Conservation (phyloP, 148 eudicot genomes). For the Persicaria tinctoria region DNA sequence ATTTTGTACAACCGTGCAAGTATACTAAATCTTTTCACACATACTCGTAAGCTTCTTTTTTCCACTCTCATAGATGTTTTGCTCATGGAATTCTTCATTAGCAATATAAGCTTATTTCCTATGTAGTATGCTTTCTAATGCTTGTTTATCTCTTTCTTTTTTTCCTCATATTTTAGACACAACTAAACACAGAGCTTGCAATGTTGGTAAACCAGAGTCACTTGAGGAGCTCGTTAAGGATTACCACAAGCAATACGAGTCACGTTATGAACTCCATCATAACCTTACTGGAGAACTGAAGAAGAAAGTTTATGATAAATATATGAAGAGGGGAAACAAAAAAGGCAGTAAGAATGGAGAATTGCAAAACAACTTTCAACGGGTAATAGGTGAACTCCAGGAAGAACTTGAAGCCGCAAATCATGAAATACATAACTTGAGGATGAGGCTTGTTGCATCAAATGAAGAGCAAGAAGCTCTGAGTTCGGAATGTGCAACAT, state of each 20-base stretch:
- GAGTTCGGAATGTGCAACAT: no score
- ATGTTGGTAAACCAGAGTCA: slow-evolving; percentile 1
- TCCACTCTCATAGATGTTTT: no score
- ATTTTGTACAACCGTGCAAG: no score
- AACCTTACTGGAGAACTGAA: slow-evolving; percentile 71
- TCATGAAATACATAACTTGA: slow-evolving; percentile 38
- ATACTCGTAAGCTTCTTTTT: no score
- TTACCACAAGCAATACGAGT: slow-evolving; percentile 66
- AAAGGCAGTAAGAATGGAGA: slow-evolving; percentile 31
- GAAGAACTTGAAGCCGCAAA: slow-evolving; percentile 51
- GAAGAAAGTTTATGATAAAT: slow-evolving; percentile 37
- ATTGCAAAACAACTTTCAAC: background rate
- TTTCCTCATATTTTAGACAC: no score
- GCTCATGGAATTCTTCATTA: no score
- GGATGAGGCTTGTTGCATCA: slow-evolving; percentile 31
- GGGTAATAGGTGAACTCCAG: slow-evolving; percentile 19
- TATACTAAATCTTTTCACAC: no score
- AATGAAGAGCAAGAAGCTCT: no score
- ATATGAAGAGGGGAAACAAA: slow-evolving; percentile 23
- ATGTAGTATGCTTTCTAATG: no score
- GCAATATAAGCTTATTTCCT: no score
- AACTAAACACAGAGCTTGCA: no score
- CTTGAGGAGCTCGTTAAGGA: slow-evolving; percentile 48
- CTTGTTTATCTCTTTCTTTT: no score
- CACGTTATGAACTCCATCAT: slow-evolving; percentile 66